Conservation (phyloP, 345 rosid genomes). For the Turnera subulata region DNA sequence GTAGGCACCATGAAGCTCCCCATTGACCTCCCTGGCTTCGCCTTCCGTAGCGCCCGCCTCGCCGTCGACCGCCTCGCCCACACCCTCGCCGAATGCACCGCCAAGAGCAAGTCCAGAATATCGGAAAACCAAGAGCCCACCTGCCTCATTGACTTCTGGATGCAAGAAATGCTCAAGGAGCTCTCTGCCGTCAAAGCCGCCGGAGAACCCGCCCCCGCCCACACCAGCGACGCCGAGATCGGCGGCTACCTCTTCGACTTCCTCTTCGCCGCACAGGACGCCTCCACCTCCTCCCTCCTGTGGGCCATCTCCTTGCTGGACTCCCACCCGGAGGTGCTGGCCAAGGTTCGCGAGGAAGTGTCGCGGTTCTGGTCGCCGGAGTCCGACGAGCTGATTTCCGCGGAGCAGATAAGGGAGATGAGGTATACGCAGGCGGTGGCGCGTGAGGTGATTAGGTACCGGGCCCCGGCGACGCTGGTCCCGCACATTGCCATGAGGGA, state of each 20-base stretch:
- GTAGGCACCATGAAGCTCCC: conserved; percentile 69
- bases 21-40: conserved; percentile 63
- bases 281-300: conserved; percentile 78
- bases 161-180: conserved; percentile 55
- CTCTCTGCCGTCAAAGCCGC: conserved; percentile 24
- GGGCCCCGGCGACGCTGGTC: conserved; percentile 79
- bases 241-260: conserved; percentile 76
- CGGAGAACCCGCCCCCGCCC: conserved; percentile 34
- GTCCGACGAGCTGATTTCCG: conserved; percentile 45
- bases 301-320: conserved; percentile 81
- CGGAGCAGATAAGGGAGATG: conserved; percentile 64
- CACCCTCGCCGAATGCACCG: conserved; percentile 41
- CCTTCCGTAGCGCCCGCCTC: conserved; percentile 58
- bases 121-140: conserved; percentile 47
- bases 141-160: conserved; percentile 79
- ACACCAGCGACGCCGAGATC: conserved; percentile 46
- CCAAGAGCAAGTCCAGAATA: conserved; percentile 52
- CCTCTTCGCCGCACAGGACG: conserved; percentile 84
- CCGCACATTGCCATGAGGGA: conserved; percentile 74
- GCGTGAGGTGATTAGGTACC: conserved; percentile 72
- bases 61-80: conserved; percentile 54
- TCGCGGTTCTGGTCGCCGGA: conserved; percentile 69
- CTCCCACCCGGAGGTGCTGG: conserved; percentile 60
- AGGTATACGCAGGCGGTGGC: conserved; percentile 81
- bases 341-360: conserved; percentile 63